These are phyloP conservation scores for Euphrasia confusa DNA, from an alignment of 257 asterid genomes.

Conservation along the genomic window DNA sequence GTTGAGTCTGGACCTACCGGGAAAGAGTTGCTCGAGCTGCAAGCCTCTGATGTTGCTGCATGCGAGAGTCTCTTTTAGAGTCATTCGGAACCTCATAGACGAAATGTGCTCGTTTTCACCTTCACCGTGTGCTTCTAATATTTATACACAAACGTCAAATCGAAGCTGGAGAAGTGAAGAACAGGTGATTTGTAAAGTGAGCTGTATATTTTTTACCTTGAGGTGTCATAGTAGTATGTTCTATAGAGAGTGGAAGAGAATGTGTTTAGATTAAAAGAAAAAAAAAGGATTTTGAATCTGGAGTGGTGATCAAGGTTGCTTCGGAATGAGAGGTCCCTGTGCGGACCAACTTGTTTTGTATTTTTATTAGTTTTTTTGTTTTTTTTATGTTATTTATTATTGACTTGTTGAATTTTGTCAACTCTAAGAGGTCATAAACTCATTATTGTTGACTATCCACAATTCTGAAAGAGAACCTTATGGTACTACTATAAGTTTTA, in stretches of 20 bases:
- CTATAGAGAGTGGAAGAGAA: conserved; percentile 27
- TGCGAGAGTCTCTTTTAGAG: conserved; percentile 56
- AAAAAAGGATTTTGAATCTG: conserved; percentile 37
- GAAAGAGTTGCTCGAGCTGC: conserved; percentile 57
- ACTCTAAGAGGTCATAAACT: conserved; percentile 12
- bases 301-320: conserved; percentile 33
- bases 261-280: background rate
- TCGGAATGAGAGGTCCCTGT: conserved; percentile 15
- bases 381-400: conserved; percentile 20
- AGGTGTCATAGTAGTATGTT: conserved; percentile 38
- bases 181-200: conserved; percentile 27
- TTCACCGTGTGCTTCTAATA: background rate
- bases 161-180: conserved; percentile 34
- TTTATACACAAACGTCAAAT: background rate
- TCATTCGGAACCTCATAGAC: conserved; percentile 29
- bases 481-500: background rate
- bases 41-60: conserved; percentile 58
- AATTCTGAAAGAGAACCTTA: conserved; percentile 19
- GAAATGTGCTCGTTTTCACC: conserved; percentile 28
- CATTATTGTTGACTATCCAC: conserved; percentile 23
- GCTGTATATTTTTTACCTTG: conserved; percentile 45
- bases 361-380: conserved; percentile 44
- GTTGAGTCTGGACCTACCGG: conserved; percentile 49
- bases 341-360: conserved; percentile 37
- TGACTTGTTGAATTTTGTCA: conserved; percentile 44